Evolutionary conservation across 2,329 filamentous ascomycete species (phyloP).

Genomic region (Sporothrix phasma): DNA sequence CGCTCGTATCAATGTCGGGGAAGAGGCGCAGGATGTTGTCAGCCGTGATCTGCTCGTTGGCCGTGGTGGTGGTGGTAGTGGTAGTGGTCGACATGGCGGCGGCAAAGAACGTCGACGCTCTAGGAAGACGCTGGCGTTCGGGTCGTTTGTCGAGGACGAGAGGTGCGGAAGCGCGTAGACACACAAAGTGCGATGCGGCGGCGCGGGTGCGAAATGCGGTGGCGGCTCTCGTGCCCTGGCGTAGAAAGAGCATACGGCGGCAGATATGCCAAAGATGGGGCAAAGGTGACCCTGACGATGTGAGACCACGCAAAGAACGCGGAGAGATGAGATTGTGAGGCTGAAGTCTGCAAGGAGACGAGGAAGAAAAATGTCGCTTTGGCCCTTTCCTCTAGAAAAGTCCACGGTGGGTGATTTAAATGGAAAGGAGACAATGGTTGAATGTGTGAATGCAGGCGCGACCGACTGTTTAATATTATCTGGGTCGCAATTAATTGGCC

Average conservation of each 20-base stretch:
- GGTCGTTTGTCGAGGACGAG: neutral
- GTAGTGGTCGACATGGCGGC: constrained; percentile 17
- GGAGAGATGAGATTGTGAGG: neutral
- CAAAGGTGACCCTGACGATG: neutral
- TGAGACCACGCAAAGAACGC: neutral
- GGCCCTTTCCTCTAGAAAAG: neutral
- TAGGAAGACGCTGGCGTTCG: neutral
- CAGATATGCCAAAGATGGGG: neutral
- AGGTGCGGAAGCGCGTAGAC: neutral
- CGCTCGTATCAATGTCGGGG: constrained; percentile 66
- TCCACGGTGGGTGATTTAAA: neutral
- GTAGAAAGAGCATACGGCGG: constrained; percentile 5
- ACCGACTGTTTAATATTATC: neutral
- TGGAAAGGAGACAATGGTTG: constrained; percentile 4
- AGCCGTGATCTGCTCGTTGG: constrained; percentile 61
- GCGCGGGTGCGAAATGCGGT: neutral
- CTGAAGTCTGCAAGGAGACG: neutral
- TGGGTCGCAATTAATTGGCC: constrained; percentile 2
- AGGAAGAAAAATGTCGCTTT: neutral
- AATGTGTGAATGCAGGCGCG: neutral
- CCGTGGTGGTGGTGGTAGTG: constrained; percentile 27
- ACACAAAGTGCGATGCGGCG: neutral
- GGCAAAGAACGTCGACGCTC: neutral
- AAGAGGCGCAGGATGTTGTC: constrained; percentile 81
- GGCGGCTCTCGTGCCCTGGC: constrained; percentile 6